Conservation (phyloP, 345 rosid genomes). For the Lepidium sativum region DNA sequence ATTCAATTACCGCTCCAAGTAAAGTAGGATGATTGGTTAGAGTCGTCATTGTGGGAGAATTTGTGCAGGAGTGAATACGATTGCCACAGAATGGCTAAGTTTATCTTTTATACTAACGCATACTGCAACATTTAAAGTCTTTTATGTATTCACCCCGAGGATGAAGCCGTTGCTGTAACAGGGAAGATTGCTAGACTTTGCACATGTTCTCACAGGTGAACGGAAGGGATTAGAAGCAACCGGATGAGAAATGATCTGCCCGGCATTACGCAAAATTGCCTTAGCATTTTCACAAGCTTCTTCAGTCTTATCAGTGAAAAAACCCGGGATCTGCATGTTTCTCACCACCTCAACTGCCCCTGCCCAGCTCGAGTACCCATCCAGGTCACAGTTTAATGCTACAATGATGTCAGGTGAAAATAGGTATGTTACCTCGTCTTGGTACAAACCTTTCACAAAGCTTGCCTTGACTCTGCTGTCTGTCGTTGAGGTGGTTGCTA, state of each 20-base stretch:
- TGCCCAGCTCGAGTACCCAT: conserved; percentile 32
- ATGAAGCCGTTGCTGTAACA: conserved; percentile 21
- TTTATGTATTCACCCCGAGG: conserved; percentile 6
- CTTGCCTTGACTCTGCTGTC: conserved; percentile 17
- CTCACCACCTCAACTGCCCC: conserved; percentile 41
- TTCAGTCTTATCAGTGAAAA: conserved; percentile 47
- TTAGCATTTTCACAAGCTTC: conserved; percentile 41
- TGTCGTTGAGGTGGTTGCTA: background rate
- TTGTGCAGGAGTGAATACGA: conserved; percentile 9
- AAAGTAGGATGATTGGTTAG: conserved; percentile 17
- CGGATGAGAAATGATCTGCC: conserved; percentile 7
- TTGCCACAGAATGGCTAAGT: conserved; percentile 6
- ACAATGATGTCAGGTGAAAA: conserved; percentile 42
- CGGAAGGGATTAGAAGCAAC: conserved; percentile 20
- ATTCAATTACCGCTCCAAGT: background rate
- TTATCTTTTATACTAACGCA: background rate
- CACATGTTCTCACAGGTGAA: conserved; percentile 21
- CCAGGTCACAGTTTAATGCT: conserved; percentile 42
- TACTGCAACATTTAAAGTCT: background rate
- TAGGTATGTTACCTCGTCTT: conserved; percentile 42
- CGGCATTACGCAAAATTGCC: conserved; percentile 36
- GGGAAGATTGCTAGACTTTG: conserved; percentile 11
- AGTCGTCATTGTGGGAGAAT: background rate
- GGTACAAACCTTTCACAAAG: conserved; percentile 38
- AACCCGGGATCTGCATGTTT: conserved; percentile 32